Conservation (phyloP, 345 rosid species). For the Triadica sebifera region DNA sequence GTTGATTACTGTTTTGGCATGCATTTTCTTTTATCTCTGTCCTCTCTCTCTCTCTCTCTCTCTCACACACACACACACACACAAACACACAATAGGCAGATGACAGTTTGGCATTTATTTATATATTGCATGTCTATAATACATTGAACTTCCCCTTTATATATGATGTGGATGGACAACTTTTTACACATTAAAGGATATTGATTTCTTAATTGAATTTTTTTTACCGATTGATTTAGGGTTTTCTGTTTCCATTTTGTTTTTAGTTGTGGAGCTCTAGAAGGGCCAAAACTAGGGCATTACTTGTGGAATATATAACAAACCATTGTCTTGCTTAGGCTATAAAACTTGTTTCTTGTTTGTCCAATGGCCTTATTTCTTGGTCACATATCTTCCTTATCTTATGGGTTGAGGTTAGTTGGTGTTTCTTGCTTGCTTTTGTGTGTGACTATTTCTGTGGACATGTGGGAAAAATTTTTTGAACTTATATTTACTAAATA, state of each 20-base stretch:
- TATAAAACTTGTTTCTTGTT: not conserved
- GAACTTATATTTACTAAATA: not conserved
- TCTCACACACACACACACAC: not conserved
- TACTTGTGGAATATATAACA: not conserved
- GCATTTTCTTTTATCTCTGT: slow-evolving; percentile 1
- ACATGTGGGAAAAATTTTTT: not conserved
- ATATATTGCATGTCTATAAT: not conserved
- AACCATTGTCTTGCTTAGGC: not conserved
- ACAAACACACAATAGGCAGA: not conserved
- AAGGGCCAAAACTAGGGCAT: not conserved
- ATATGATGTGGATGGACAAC: not conserved
- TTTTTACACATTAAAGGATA: not conserved
- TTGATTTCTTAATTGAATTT: too few relatives aligned
- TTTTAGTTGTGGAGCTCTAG: not conserved
- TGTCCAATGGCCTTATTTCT: not conserved
- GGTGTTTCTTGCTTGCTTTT: not conserved
- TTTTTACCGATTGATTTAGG: not conserved
- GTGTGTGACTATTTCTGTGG: too few relatives aligned
- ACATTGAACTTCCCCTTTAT: not conserved
- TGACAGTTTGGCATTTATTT: not conserved
- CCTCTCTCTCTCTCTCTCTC: not conserved
- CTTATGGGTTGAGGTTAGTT: slow-evolving; percentile 1
- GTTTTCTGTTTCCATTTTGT: not conserved
- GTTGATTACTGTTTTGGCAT: slow-evolving; percentile 37
- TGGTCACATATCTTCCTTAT: not conserved